Evolutionary conservation across 768 basidiomycete species (phyloP).

Genomic region (Pilatotrama ljubarskyi): DNA sequence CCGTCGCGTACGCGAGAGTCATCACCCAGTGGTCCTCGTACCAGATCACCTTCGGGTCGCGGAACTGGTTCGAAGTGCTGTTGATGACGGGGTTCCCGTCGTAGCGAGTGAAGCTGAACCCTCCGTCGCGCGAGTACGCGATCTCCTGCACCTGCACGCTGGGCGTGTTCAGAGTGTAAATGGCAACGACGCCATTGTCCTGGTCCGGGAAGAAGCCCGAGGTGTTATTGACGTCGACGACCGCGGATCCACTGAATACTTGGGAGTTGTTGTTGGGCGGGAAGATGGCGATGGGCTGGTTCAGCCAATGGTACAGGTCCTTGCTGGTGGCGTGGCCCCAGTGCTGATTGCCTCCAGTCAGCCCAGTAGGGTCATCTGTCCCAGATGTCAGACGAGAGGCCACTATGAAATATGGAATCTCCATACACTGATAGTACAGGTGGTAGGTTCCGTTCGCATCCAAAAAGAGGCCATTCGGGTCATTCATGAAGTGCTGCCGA

Average conservation of each 20-base stretch:
- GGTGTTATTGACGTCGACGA: conserved; percentile 19
- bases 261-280: conserved; percentile 11
- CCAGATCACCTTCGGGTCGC: conserved; percentile 22
- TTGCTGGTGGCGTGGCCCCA: conserved; percentile 18
- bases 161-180: conserved; percentile 18
- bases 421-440: conserved; percentile 18
- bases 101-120: conserved; percentile 13
- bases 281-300: conserved; percentile 17
- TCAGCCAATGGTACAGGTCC: conserved; percentile 17
- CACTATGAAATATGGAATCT: too few relatives aligned
- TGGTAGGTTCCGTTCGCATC: conserved; percentile 17
- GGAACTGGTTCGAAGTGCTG: conserved; percentile 12
- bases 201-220: conserved; percentile 18
- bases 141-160: conserved; percentile 13
- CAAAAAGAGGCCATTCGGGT: conserved; percentile 11
- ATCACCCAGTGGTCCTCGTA: conserved; percentile 15
- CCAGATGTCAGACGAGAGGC: neutral
- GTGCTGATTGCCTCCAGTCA: conserved; percentile 11
- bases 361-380: conserved; percentile 8
- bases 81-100: conserved; percentile 15
- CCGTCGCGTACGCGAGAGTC: conserved; percentile 11
- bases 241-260: conserved; percentile 16
- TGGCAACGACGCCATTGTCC: conserved; percentile 15
- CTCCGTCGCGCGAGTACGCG: conserved; percentile 17
- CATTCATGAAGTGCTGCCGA: conserved; percentile 19